A percentile compares a stretch with the other conserved stretches of the same genome.
Evolutionary conservation across 495 filamentous ascomycete species (phyloP).

Genomic region (Trichocladium uniseriatum): DNA sequence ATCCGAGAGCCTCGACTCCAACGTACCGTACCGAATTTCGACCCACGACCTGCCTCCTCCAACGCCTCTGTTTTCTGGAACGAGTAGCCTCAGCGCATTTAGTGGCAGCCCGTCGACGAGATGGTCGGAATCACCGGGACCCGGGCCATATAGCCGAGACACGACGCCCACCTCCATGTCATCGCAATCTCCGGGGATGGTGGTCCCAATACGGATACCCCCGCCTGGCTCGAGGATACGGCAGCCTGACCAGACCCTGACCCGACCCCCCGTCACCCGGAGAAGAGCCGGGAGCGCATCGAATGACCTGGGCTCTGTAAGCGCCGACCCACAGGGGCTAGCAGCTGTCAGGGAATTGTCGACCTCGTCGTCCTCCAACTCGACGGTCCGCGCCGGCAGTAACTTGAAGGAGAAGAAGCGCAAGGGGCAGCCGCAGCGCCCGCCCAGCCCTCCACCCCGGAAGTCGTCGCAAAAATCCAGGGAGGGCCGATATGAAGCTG

Average conservation of each 20-base stretch:
- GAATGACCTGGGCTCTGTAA: slow-evolving; percentile 41
- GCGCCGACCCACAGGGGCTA: slow-evolving; percentile 46
- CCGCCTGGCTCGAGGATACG: slow-evolving; percentile 41
- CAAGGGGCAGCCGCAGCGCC: slow-evolving; percentile 39
- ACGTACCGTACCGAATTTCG: slow-evolving; percentile 37
- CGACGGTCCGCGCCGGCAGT: slow-evolving; percentile 40
- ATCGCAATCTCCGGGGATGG: slow-evolving; percentile 82
- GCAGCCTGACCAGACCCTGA: slow-evolving; percentile 51
- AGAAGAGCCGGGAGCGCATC: slow-evolving; percentile 46
- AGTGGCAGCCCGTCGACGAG: slow-evolving; percentile 85
- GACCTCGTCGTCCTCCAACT: slow-evolving; percentile 52
- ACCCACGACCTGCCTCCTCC: slow-evolving; percentile 57
- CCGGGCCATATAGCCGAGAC: slow-evolving; percentile 69
- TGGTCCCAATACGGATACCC: slow-evolving; percentile 49
- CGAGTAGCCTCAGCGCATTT: slow-evolving; percentile 46
- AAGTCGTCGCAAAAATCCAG: slow-evolving; percentile 53
- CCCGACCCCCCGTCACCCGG: slow-evolving; percentile 58
- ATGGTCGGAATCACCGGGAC: slow-evolving; percentile 84
- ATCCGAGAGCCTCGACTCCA: slow-evolving; percentile 23
- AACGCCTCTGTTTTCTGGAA: slow-evolving; percentile 51
- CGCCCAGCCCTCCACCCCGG: slow-evolving; percentile 53
- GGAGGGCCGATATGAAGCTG: slow-evolving; percentile 29
- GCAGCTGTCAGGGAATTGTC: slow-evolving; percentile 54
- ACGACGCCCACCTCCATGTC: slow-evolving; percentile 95
- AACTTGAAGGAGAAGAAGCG: slow-evolving; percentile 38